phyloP scores from a whole-genome alignment of 345 rosid genomes.

The Carallia pectinifolia region DNA sequence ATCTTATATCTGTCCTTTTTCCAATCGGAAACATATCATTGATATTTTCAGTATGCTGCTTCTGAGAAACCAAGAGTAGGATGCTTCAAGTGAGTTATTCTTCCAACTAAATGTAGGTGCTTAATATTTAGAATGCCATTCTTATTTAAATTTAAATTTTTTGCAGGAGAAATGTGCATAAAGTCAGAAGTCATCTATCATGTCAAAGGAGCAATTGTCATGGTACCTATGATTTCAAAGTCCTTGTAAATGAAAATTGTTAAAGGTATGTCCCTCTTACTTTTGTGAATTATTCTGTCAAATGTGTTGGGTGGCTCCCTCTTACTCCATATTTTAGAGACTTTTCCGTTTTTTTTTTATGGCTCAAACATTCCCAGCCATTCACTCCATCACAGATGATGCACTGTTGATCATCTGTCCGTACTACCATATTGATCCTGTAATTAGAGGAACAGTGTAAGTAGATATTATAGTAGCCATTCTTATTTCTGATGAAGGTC shows the following conservation, averaged over 20 bases:
- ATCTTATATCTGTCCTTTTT: too few species aligned
- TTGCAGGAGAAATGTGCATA: constrained; percentile 56
- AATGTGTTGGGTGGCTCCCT: constrained; percentile 1
- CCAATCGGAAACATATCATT: too few species aligned
- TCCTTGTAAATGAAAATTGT: constrained; percentile 82
- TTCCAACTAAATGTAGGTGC: neutral
- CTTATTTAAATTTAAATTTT: constrained; percentile 9
- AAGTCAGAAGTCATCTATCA: constrained; percentile 73
- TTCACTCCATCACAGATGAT: constrained; percentile 33
- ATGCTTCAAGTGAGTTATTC: constrained; percentile 71
- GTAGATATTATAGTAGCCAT: constrained; percentile 81
- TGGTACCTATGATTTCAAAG: constrained; percentile 92
- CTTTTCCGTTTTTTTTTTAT: neutral
- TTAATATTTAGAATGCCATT: constrained; percentile 5
- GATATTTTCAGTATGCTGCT: constrained; percentile 59
- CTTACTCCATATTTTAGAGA: constrained; percentile 7
- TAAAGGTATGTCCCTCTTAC: constrained; percentile 47
- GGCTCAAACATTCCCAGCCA: constrained; percentile 52
- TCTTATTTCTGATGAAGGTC: constrained; percentile 91
- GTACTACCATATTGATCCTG: constrained; percentile 79
- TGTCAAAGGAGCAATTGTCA: constrained; percentile 83
- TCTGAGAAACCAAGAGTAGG: constrained; percentile 47
- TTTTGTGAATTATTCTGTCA: neutral
- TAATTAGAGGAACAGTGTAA: constrained; percentile 88
- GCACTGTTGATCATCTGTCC: constrained; percentile 91